Evolutionary conservation across 805 yeast genomes (phyloP).

Genomic region (Ogataea wickerhamii): DNA sequence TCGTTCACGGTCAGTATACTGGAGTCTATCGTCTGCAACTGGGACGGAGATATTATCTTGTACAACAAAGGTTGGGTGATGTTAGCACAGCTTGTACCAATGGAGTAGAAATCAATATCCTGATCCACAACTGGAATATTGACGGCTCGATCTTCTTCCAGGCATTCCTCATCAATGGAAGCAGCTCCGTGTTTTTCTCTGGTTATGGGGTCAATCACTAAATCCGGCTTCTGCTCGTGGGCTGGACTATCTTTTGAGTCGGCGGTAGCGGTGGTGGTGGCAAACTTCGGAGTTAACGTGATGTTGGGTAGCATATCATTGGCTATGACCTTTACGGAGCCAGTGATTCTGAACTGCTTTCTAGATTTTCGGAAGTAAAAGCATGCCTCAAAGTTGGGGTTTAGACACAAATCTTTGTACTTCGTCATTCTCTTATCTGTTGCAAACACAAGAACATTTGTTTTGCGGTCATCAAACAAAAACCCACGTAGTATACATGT

Average conservation of each 20-base stretch:
- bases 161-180: not conserved
- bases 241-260: not conserved
- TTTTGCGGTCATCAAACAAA: constrained; percentile 62
- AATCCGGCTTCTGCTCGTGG: constrained; percentile 1
- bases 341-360: constrained; percentile 72
- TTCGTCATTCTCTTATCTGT: constrained; percentile 73
- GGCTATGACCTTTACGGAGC: constrained; percentile 50
- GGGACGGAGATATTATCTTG: constrained; percentile 21
- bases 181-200: not conserved
- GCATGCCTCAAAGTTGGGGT: constrained; percentile 68
- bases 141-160: not conserved
- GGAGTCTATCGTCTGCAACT: constrained; percentile 9
- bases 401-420: constrained; percentile 45
- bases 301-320: constrained; percentile 25
- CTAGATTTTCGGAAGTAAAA: constrained; percentile 61
- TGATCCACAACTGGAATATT: constrained; percentile 16
- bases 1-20: constrained; percentile 14
- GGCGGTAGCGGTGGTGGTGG: not conserved
- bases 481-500: constrained; percentile 74
- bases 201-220: not conserved
- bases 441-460: constrained; percentile 64
- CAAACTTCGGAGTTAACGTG: constrained; percentile 2
- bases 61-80: constrained; percentile 18
- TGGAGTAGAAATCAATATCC: constrained; percentile 17
- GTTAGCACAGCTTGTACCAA: constrained; percentile 5